phyloP scores from a whole-genome alignment of 352 stramenopile species.

The Phytophthora agathidicida region DNA sequence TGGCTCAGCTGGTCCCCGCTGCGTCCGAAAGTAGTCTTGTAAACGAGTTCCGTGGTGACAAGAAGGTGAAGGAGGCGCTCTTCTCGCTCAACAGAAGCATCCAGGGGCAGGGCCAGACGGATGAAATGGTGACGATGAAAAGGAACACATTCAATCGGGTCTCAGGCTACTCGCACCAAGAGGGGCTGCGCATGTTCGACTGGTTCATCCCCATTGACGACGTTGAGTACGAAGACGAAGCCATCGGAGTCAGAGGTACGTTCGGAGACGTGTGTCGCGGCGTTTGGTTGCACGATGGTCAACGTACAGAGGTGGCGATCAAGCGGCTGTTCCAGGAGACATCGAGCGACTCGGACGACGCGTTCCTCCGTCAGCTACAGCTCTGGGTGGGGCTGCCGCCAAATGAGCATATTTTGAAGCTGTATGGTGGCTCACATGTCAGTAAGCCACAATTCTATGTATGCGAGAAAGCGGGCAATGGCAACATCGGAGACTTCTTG shows the following conservation, averaged over 20 bases:
- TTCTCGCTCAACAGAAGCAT: conserved; percentile 11
- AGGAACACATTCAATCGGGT: neutral
- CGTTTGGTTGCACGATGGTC: conserved; percentile 19
- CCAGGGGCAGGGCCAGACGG: conserved; percentile 4
- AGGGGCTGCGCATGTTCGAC: conserved; percentile 1
- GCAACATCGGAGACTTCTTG: conserved; percentile 7
- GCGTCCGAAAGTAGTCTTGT: conserved; percentile 7
- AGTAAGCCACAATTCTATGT: conserved; percentile 17
- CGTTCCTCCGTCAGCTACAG: conserved; percentile 29
- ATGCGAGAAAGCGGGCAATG: conserved; percentile 8
- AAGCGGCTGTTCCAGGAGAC: conserved; percentile 31
- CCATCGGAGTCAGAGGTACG: conserved; percentile 14
- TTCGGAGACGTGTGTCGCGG: conserved; percentile 11
- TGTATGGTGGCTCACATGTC: conserved; percentile 40
- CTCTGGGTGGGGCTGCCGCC: conserved; percentile 27
- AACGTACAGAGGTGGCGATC: conserved; percentile 23
- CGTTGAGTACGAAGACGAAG: conserved; percentile 14
- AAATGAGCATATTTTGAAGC: conserved; percentile 33
- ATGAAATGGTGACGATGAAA: conserved; percentile 16
- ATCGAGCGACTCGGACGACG: neutral
- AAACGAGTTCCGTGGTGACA: conserved; percentile 12
- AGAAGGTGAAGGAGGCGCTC: conserved; percentile 27
- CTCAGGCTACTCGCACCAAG: neutral
- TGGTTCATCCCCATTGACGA: conserved; percentile 34
- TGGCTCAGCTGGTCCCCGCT: neutral